Conservation (phyloP, 495 filamentous ascomycete genomes). For the Aspergillus sclerotiicarbonarius region DNA sequence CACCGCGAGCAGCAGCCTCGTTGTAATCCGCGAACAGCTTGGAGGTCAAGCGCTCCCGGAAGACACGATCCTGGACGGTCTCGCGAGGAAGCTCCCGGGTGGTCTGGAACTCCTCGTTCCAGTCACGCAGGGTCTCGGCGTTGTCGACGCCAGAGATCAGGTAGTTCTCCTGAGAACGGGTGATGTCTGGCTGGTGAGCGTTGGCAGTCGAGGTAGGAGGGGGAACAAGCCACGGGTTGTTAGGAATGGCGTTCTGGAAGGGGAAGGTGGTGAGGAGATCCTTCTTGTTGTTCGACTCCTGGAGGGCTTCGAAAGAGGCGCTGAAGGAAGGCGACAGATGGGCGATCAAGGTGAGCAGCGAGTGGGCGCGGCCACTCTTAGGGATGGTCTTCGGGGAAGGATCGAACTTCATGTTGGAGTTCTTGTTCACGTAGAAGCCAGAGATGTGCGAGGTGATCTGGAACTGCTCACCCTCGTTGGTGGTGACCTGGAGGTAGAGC, state of each 20-base stretch:
- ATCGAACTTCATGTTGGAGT: conserved; percentile 86
- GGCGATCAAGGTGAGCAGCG: conserved; percentile 75
- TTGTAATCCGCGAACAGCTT: conserved; percentile 98
- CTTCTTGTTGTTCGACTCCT: conserved; percentile 76
- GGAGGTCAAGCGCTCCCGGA: conserved; percentile 87
- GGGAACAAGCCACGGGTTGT: conserved; percentile 89
- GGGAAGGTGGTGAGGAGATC: conserved; percentile 92
- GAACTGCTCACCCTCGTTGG: conserved; percentile 87
- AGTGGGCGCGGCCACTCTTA: conserved; percentile 75
- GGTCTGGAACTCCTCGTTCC: conserved; percentile 99
- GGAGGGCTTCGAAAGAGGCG: conserved; percentile 66
- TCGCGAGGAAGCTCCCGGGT: conserved; percentile 91
- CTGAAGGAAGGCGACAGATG: conserved; percentile 81
- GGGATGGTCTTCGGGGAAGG: conserved; percentile 70
- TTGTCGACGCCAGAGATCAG: conserved; percentile 87
- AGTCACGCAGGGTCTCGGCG: conserved; percentile 90
- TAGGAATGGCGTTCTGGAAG: conserved; percentile 87
- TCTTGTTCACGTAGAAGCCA: conserved; percentile 96
- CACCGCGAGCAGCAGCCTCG: conserved; percentile 89
- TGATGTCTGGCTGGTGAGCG: conserved; percentile 76
- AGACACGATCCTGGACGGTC: conserved; percentile 91
- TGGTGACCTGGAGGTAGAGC: conserved; percentile 83
- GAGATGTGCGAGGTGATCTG: conserved; percentile 91
- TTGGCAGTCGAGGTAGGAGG: conserved; percentile 58
- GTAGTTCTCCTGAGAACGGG: conserved; percentile 89